A percentile compares a stretch with the other conserved stretches of the same genome.
These are phyloP conservation scores for Auricularia cornea DNA, from an alignment of 768 basidiomycete genomes.

Conservation along the genomic window DNA sequence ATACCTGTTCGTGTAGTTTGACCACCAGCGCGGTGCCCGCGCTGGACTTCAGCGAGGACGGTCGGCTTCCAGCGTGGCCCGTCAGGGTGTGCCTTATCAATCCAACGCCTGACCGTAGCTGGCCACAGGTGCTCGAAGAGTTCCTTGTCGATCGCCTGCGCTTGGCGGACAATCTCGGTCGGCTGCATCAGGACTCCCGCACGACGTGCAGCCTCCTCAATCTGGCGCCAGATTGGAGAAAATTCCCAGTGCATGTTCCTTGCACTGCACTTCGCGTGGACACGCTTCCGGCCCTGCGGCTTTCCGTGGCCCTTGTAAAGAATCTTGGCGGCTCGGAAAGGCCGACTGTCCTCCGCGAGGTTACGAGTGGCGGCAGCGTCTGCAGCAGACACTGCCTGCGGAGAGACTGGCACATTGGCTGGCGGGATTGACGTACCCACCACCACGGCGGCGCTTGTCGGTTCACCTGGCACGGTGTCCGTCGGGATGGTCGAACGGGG, in stretches of 20 bases:
- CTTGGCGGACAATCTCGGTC: conserved; percentile 72
- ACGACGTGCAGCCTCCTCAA: conserved; percentile 60
- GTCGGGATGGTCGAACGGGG: no score
- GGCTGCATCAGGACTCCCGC: conserved; percentile 59
- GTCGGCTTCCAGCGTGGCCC: background rate
- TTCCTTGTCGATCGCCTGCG: conserved; percentile 72
- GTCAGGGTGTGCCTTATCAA: background rate
- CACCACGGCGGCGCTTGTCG: no score
- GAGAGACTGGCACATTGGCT: no score
- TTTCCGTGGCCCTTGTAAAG: no score
- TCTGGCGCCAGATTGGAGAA: background rate
- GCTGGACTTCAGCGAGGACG: background rate
- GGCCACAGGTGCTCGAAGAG: conserved; percentile 26
- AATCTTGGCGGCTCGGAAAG: no score
- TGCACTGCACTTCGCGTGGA: no score
- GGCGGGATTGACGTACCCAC: no score
- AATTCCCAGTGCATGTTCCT: background rate
- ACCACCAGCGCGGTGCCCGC: background rate
- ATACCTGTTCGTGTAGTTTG: background rate
- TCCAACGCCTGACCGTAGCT: background rate
- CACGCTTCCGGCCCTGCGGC: no score
- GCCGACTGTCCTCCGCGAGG: no score
- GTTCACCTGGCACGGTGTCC: no score
- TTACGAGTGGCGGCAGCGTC: no score
- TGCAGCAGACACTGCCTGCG: no score